phyloP scores from a whole-genome alignment of 352 stramenopile genomes.

The Phytophthora agathidicida region DNA sequence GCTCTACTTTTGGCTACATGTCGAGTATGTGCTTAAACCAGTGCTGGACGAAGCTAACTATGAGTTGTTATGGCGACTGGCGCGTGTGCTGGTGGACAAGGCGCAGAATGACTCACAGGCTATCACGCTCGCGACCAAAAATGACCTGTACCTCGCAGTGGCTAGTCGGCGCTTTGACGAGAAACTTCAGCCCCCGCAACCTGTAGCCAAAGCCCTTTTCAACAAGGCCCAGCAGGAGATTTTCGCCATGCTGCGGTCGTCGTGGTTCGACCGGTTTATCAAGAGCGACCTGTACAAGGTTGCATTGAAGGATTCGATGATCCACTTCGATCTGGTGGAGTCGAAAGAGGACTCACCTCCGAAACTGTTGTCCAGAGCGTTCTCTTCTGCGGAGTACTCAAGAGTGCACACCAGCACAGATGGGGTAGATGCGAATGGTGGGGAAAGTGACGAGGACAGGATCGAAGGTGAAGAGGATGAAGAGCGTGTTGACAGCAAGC shows the following conservation, averaged over 20 bases:
- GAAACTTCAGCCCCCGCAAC: slow-evolving; percentile 47
- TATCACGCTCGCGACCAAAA: slow-evolving; percentile 79
- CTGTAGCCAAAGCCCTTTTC: slow-evolving; percentile 56
- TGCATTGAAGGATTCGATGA: slow-evolving; percentile 73
- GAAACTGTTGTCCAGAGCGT: slow-evolving; percentile 68
- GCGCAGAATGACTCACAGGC: slow-evolving; percentile 79
- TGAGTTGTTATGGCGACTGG: slow-evolving; percentile 73
- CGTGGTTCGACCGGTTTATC: slow-evolving; percentile 86
- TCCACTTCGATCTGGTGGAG: slow-evolving; percentile 64
- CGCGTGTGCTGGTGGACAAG: slow-evolving; percentile 71
- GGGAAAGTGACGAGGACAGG: slow-evolving; percentile 15
- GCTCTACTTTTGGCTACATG: slow-evolving; percentile 89
- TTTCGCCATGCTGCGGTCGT: slow-evolving; percentile 78
- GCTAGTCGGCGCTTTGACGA: slow-evolving; percentile 46
- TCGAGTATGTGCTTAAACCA: slow-evolving; percentile 86
- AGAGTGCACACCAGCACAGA: slow-evolving; percentile 11
- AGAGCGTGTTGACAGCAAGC: slow-evolving; percentile 27
- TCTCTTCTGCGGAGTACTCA: slow-evolving; percentile 52
- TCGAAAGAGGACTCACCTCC: slow-evolving; percentile 69
- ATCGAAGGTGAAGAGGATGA: slow-evolving; percentile 15
- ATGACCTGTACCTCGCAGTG: slow-evolving; percentile 61
- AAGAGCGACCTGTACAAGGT: slow-evolving; percentile 87
- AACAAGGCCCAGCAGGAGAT: slow-evolving; percentile 81
- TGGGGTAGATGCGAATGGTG: slow-evolving; percentile 1
- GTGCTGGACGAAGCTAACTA: slow-evolving; percentile 54